Evolutionary conservation across 2,329 filamentous ascomycete species (phyloP), one percentile per base, ranked within the genome.

Genomic region (Alternaria incomplexa): DNA sequence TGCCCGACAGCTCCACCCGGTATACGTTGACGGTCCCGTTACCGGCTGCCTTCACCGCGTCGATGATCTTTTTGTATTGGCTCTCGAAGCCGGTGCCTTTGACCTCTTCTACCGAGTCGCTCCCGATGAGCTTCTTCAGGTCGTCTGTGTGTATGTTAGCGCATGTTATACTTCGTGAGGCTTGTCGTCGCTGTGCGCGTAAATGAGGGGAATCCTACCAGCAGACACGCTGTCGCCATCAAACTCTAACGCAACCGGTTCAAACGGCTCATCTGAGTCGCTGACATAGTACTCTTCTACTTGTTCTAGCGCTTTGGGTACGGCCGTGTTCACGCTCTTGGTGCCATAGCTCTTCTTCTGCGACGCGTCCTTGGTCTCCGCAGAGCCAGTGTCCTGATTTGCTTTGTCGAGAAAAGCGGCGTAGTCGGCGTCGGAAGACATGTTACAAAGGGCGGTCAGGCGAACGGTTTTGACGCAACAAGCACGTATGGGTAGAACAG

Each of bases 211-310:
- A 17, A 36, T 58, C 68, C 81, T 85, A 72, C 76, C 91, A 25
- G 71, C 89, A 68, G 87, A 89, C 88, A 71, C 91, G 74, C 4
- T 83, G 53, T 76, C 80, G 65, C 85, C 85, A 20, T 83, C 79
- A 81, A 86, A 92, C 68, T 84, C 85, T 69, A 97, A 78, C 56
- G 86, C 88, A 6, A 97, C 92, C 4, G 89, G 88, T 77, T 91
- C 89, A 79, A 97, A 97, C 5, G 91, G 90, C 83, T 96, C 93
- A 77, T 97, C 93, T 28, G 92, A 89, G 62, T 97, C 94, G 65
- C 91, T 96, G 15, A 87, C 80, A 79, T 96, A 97, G 75, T 90
- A 89, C 46, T 85, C 86, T 61, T 90, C 83, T 4, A 79, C 72
- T 17, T 71, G 65, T 65, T 76, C 64, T 45, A 81, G 70, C 54